Conservation (phyloP, 345 rosid genomes). For the Rhodomyrtus tomentosa region DNA sequence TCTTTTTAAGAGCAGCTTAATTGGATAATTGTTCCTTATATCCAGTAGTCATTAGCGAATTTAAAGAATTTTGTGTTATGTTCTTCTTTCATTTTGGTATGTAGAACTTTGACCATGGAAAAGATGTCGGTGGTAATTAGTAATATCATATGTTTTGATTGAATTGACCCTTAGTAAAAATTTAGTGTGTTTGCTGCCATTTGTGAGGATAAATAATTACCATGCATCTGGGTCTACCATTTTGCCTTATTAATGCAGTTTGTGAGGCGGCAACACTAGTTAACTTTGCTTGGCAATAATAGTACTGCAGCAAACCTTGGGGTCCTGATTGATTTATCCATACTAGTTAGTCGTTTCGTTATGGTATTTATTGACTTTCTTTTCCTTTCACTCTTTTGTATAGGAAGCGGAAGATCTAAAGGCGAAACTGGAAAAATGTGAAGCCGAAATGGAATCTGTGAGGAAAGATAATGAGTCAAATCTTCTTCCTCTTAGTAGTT, state of each 20-base stretch:
- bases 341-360: not conserved
- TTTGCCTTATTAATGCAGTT: not conserved
- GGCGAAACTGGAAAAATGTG: slow-evolving; percentile 58
- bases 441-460: slow-evolving; percentile 64
- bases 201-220: not conserved
- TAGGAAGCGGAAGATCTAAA: slow-evolving; percentile 65
- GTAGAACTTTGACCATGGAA: not conserved
- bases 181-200: not conserved
- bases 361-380: not conserved
- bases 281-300: not conserved
- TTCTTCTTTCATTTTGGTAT: not conserved
- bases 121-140: not conserved
- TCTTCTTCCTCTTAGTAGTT: slow-evolving; percentile 62
- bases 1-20: not conserved
- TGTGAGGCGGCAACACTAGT: not conserved
- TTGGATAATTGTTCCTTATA: not conserved
- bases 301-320: not conserved
- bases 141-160: not conserved
- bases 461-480: slow-evolving; percentile 59
- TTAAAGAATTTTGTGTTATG: not conserved
- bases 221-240: not conserved
- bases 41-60: not conserved
- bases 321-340: not conserved
- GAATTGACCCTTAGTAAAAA: not conserved
- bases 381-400: not conserved